A percentile compares a stretch with the other conserved stretches of the same genome.
These are phyloP conservation scores for Terfezia claveryi DNA, from an alignment of 495 filamentous ascomycete species.

Conservation along the genomic window DNA sequence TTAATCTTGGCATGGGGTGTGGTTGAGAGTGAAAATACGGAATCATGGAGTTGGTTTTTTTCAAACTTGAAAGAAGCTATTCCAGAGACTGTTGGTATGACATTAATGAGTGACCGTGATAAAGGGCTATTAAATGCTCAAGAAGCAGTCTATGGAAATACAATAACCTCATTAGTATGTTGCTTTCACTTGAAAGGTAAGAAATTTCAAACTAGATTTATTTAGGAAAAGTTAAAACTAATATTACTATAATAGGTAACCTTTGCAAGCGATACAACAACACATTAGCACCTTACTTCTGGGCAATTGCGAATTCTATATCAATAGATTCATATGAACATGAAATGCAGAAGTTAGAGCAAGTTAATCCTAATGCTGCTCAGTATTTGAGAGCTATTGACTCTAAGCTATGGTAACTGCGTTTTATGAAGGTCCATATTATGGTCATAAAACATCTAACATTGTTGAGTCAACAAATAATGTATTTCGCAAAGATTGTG, in stretches of 20 bases:
- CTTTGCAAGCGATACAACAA: no score
- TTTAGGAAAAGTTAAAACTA: no score
- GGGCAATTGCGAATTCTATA: no score
- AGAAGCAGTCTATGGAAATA: not conserved
- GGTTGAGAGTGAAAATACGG: constrained; percentile 4
- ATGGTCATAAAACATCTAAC: constrained; percentile 5
- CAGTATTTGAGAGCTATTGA: no score
- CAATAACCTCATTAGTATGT: not conserved
- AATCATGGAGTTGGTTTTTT: constrained; percentile 5
- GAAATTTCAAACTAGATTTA: no score
- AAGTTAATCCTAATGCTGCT: no score
- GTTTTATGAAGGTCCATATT: not conserved
- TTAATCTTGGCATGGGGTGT: constrained; percentile 1
- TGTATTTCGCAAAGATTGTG: not conserved
- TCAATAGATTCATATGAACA: no score
- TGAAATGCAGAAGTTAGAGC: no score
- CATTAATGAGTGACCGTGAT: not conserved
- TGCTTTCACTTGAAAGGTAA: constrained; percentile 1
- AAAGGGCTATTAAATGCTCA: constrained; percentile 1
- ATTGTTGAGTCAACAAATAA: constrained; percentile 5
- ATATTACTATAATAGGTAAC: no score
- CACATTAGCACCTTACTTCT: no score
- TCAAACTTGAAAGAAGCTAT: not conserved
- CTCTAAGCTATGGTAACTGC: no score
- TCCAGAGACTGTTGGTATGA: not conserved